Conservation (phyloP, 1,284 basidiomycete genomes). For the Moesziomyces parantarcticus region DNA sequence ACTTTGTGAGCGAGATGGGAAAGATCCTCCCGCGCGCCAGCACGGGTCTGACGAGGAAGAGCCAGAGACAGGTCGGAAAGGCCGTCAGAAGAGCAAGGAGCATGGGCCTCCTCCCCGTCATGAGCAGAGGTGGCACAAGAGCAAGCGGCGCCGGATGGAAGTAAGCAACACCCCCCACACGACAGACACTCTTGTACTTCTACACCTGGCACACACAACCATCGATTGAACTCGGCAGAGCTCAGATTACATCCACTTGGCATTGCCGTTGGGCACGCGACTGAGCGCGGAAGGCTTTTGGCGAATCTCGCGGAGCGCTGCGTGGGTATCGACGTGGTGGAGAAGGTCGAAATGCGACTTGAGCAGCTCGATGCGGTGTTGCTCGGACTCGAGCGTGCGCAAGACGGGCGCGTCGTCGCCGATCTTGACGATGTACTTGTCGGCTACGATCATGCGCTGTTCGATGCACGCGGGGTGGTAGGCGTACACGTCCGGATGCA, state of each 20-base stretch:
- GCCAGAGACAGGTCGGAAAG: slow-evolving; percentile 83
- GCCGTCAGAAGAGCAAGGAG: slow-evolving; percentile 89
- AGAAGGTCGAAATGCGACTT: slow-evolving; percentile 32
- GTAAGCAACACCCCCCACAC: slow-evolving; percentile 7
- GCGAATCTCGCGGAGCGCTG: slow-evolving; percentile 20
- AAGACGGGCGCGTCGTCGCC: slow-evolving; percentile 1
- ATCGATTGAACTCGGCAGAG: too few relatives aligned
- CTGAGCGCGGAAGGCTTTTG: slow-evolving; percentile 24
- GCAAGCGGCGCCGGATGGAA: slow-evolving; percentile 45
- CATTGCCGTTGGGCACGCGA: not conserved
- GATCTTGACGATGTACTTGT: slow-evolving; percentile 16
- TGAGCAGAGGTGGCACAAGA: slow-evolving; percentile 51
- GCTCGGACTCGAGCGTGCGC: slow-evolving; percentile 9
- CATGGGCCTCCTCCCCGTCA: slow-evolving; percentile 84
- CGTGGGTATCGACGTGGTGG: slow-evolving; percentile 5
- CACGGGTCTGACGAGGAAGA: slow-evolving; percentile 83
- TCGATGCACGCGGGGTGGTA: slow-evolving; percentile 35
- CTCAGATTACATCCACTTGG: too few relatives aligned
- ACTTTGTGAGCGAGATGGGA: slow-evolving; percentile 84
- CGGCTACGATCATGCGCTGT: slow-evolving; percentile 29
- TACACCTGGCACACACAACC: too few relatives aligned
- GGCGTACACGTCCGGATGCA: slow-evolving; percentile 23
- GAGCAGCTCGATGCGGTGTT: slow-evolving; percentile 27
- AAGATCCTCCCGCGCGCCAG: slow-evolving; percentile 79
- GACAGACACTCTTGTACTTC: too few relatives aligned